phyloP scores from a whole-genome alignment of 1,284 basidiomycete species.

The Tylopilus orsonianus region DNA sequence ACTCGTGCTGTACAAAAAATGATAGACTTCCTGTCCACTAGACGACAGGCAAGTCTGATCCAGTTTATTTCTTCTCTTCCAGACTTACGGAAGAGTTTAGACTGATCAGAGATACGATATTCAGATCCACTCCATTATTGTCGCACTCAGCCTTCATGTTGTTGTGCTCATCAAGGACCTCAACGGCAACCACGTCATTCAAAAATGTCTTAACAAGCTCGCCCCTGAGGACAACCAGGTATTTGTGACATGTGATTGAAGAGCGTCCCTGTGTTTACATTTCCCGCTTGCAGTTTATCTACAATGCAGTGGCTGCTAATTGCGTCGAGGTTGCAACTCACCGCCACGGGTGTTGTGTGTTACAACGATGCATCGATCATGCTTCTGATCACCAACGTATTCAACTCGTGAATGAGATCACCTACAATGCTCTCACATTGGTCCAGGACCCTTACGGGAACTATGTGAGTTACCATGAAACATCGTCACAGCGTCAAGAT shows the following conservation, averaged over 20 bases:
- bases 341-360: conserved; percentile 97
- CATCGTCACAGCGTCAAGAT: not conserved
- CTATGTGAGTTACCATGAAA: conserved; percentile 63
- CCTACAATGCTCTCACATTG: conserved; percentile 94
- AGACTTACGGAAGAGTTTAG: conserved; percentile 52
- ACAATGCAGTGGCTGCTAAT: conserved; percentile 98
- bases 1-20: conserved; percentile 99
- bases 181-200: conserved; percentile 99
- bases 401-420: conserved; percentile 98
- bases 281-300: conserved; percentile 76
- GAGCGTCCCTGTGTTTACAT: conserved; percentile 4
- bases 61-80: conserved; percentile 32
- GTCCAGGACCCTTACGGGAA: conserved; percentile 99
- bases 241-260: conserved; percentile 13
- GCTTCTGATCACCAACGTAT: conserved; percentile 94
- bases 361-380: conserved; percentile 98
- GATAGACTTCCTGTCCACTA: conserved; percentile 98
- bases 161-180: conserved; percentile 99
- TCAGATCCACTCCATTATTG: conserved; percentile 97
- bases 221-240: conserved; percentile 98
- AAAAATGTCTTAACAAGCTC: conserved; percentile 98
- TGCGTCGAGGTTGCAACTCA: conserved; percentile 99
- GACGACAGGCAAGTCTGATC: conserved; percentile 74
- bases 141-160: conserved; percentile 95
- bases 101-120: conserved; percentile 76